Base-by-base conservation (phyloP, 2,329 filamentous ascomycete genomes). In the Canariomyces notabilis region DNA sequence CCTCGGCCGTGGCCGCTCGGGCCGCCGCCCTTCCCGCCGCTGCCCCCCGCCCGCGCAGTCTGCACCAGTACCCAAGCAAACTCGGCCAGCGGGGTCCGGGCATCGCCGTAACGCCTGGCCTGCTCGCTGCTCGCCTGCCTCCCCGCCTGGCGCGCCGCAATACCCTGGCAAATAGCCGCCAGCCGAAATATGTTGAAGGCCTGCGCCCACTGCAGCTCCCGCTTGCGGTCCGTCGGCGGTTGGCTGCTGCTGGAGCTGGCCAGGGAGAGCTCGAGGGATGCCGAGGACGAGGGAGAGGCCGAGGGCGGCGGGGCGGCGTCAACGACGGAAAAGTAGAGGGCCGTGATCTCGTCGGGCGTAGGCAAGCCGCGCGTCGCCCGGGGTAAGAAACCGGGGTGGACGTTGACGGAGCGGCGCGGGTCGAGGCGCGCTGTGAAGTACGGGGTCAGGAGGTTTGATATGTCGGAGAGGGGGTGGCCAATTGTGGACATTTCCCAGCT, bases 401-500 rank as follows among this genome's bases (percentile, higher is more conserved):
- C 52, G 52, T 60, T 56, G 53, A 58, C 50, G 48, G 61, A 50
- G 37, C 50, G 50, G 37, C 42, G 22, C 18, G 54, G 54, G 56
- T 55, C 48, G 43, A 67, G 56, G 26, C 53, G 55, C 22, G 65
- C 66, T 26, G 63, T 66, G 65, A 72, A 57, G 56, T 70, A 77
- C 7, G 75, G 75, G 6, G 70, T 71, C 20, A 83, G 65, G 15
- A 97, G 73, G 67, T 97, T 97, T 65, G 83, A 83, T 33, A 97
- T 72, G 64, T 98, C 93, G 5, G 87, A 91, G 18, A 97, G 77
- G 1, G 93, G 93, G 65, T 98, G 91, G n/a, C 93, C 93, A 44
- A 96, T 83, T 0, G 93, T 97, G 29, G 89, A 89, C 89, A 98
- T 95, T 71, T 97, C 93, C 91, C 91, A 97, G 69, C 77, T 80